phyloP scores from a whole-genome alignment of 176 grass and related monocot genomes.

The Eragrostis curvula region DNA sequence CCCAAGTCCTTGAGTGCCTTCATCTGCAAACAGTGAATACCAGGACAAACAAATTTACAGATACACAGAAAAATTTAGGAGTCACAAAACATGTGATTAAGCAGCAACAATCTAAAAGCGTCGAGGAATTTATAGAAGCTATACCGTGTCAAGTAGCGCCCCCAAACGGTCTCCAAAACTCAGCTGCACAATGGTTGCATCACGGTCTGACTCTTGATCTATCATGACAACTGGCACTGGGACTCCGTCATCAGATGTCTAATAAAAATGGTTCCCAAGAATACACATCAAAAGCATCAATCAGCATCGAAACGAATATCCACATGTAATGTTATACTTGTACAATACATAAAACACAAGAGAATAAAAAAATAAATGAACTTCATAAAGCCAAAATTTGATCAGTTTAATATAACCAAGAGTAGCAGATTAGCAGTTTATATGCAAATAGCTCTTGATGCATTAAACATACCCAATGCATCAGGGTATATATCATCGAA shows the following conservation, averaged over 20 bases:
- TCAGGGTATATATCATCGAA: not conserved
- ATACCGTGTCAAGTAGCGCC: constrained; percentile 89
- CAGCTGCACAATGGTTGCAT: constrained; percentile 88
- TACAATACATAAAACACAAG: not conserved
- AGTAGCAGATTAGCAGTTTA: not conserved
- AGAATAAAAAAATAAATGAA: not conserved
- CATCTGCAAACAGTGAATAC: constrained; percentile 75
- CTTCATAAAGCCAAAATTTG: not conserved
- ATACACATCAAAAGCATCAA: constrained; percentile 22
- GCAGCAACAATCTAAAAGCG: constrained; percentile 27
- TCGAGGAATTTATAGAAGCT: not conserved
- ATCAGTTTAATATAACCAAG: not conserved
- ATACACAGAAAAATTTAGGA: constrained; percentile 19
- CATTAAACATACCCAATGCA: not conserved
- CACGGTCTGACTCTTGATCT: constrained; percentile 89
- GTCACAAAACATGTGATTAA: constrained; percentile 9
- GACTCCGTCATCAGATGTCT: constrained; percentile 66
- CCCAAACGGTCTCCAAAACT: constrained; percentile 96
- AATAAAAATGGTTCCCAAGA: constrained; percentile 5
- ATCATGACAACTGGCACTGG: constrained; percentile 84
- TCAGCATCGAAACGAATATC: not conserved
- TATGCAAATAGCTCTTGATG: constrained; percentile 21
- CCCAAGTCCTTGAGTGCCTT: constrained; percentile 90
- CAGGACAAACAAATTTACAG: constrained; percentile 41
- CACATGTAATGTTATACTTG: not conserved